Base-by-base conservation (phyloP, 2,329 filamentous ascomycete species). In the Xylaria sp. region DNA sequence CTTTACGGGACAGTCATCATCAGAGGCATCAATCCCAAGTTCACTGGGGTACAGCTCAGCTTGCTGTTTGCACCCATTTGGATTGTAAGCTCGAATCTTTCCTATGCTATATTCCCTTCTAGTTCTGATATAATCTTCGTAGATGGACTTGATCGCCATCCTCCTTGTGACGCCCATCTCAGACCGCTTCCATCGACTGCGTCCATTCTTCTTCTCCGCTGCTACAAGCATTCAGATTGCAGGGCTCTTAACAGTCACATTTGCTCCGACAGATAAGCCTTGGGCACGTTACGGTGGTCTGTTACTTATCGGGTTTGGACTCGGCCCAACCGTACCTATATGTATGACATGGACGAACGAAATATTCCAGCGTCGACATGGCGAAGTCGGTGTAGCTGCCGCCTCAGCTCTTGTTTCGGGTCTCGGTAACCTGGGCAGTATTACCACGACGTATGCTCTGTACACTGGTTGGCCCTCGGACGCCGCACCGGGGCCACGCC, bases 261-360 rank as follows among this genome's bases (percentile, higher is more conserved):
- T 94, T 74, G 89, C 90, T 4, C 84, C 84, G 3, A 78, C 83
- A 4, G 73, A 79, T 37, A 87, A 88, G 69, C 87, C 89, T 38
- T 97, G 92, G 92, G 89, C 91, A 1, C 87, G 92, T 43, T 97
- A 97, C 74, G 92, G 91, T 50, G 93, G 93, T 3, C 85, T 97
- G n/a, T 80, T 97, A 53, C 89, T 97, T 78, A 90, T 97, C 37
- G 93, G 93, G 4, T 96, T 96, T 72, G 93, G 93, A 0, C 87
- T 97, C 1, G 93, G 93, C 1, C 93, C 93, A 3, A 96, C 93
- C 0, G 92, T 96, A 0, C 93, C 93, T 11, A 94, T 94, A 72
- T 94, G 91, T 76, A 97, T 97, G 93, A 90, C 92, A 37, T 96
- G 93, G 93, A 92, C 91, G 33, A 92, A 88, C 66, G 91, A 96